Percentiles rank a stretch among this genome's conserved stretches.
phyloP scores from a whole-genome alignment of 306 rosid genomes.

The Vigna unguiculata region DNA sequence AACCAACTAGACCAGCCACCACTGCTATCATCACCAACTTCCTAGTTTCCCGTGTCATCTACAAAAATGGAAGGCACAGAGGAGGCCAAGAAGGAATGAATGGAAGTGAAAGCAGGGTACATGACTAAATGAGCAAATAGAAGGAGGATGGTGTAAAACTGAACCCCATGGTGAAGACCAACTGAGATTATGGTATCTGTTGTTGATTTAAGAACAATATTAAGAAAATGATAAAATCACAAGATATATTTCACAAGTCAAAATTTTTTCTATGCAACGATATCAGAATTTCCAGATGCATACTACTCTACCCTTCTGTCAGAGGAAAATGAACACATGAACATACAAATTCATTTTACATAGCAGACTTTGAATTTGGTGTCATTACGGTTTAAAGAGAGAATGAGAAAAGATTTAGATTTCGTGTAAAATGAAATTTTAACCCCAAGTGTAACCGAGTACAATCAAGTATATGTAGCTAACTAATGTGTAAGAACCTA shows the following conservation, averaged over 20 bases:
- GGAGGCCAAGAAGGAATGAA: not conserved
- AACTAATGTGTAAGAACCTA: no score
- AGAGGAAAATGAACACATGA: not conserved
- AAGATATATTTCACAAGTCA: not conserved
- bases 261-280: slow-evolving; percentile 1
- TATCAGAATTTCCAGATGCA: slow-evolving; percentile 2
- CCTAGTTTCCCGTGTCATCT: not conserved
- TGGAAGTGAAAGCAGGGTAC: not conserved
- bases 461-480: no score
- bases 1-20: not conserved
- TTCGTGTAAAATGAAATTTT: no score
- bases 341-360: slow-evolving; percentile 10
- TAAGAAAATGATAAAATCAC: not conserved
- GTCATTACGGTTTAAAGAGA: no score
- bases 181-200: not conserved
- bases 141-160: not conserved
- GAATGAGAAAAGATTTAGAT: no score
- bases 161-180: not conserved
- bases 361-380: no score
- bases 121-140: not conserved
- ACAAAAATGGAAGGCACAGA: not conserved
- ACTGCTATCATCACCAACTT: not conserved
- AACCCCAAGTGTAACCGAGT: no score
- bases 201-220: not conserved
- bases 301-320: not conserved